Percentiles rank a stretch among this genome's conserved stretches.
Conservation (phyloP, 768 basidiomycete species). For the Multifurca ochricompacta region DNA sequence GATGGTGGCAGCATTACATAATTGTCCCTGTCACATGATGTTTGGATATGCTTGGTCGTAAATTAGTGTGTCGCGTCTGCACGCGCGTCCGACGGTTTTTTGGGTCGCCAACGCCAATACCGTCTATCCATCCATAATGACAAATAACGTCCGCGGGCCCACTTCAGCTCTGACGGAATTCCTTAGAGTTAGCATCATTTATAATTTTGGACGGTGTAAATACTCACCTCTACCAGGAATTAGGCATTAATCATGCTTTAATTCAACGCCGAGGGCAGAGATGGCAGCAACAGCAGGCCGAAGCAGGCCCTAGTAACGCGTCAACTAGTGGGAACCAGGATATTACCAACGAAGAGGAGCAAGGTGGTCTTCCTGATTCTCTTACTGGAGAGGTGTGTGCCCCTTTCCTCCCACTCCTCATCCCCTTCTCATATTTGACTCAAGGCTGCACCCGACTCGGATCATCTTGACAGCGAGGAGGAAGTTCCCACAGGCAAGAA, state of each 20-base stretch:
- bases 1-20: too few species aligned
- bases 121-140: conserved; percentile 1
- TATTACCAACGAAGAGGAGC: conserved; percentile 20
- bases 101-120: too few species aligned
- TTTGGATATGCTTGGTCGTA: too few species aligned
- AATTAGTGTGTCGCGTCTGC: too few species aligned
- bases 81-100: too few species aligned
- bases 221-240: conserved; percentile 31
- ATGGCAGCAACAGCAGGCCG: conserved; percentile 31
- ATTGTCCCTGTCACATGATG: too few species aligned
- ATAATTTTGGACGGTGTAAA: too few species aligned
- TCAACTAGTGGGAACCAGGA: conserved; percentile 15
- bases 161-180: conserved; percentile 81
- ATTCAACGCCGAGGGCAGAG: conserved; percentile 34
- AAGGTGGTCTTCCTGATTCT: conserved; percentile 17
- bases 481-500: conserved; percentile 18
- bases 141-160: conserved; percentile 68
- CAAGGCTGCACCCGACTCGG: conserved; percentile 19
- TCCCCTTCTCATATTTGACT: not conserved
- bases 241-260: conserved; percentile 41
- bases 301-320: conserved; percentile 38
- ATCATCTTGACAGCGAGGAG: conserved; percentile 13
- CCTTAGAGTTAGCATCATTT: conserved; percentile 44
- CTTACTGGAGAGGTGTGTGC: conserved; percentile 1
- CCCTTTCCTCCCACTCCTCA: not conserved